Base-by-base conservation (phyloP, 257 asterid species). In the Asclepias syriaca region DNA sequence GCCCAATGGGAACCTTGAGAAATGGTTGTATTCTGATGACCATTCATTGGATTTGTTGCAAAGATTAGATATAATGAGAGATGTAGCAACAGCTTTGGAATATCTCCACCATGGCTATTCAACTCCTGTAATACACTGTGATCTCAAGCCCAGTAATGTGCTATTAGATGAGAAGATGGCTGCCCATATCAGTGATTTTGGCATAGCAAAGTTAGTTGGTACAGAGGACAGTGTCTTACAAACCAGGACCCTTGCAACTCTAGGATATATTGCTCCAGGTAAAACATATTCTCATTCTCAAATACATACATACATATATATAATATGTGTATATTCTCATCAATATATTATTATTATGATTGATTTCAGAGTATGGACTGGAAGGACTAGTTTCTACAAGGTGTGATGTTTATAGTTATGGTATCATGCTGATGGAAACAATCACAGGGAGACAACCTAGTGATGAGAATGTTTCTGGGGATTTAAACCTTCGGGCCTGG, bases 341-440 rank as follows among this genome's bases (percentile, higher is more conserved):
- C 46, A 40, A 40, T 40, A 40, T n/a, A n/a, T n/a, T 40, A 40
- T 40, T 40, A 40, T 40, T 40, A 40, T 40, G 46, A 40, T 40
- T 40, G 46, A 18, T 15, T 48, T 64, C 69, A 84, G 88, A 84
- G 71, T 80, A 76, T 65, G 87, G 90, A 74, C 68, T 29, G 43
- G 83, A 80, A 70, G 90, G 90, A 3, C 32, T 82, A 0, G 77
- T 84, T 8, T 86, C 91, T 0, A 70, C 83, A 15, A 76, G 73
- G 46, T 67, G 83, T 13, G 90, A 86, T 49, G 66, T 84, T 51
- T 81, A 83, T 65, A 78, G 90, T 65, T 81, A 37, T 1, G 88
- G 88, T 8, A 51, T 82, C 46, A 69, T 84, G 74, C 5, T 86
- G 72, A 69, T 86, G 84, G 90, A 82, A 75, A 81, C 77, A 0